Percentiles rank a stretch among this genome's conserved stretches.
Evolutionary conservation across 495 filamentous ascomycete genomes (phyloP).

Genomic region (Terfezia boudieri): DNA sequence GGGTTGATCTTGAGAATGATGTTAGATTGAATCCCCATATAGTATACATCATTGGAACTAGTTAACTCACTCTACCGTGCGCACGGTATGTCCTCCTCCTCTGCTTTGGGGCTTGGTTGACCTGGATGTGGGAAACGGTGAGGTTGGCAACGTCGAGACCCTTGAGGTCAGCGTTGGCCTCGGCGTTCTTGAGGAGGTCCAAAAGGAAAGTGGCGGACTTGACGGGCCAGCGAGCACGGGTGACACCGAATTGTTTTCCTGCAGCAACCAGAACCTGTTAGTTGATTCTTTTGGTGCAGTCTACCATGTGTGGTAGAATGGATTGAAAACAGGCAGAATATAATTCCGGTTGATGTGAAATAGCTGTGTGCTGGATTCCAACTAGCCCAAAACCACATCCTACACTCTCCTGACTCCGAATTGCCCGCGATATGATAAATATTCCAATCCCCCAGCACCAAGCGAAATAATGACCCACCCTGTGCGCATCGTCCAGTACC

Average conservation of each 20-base stretch:
- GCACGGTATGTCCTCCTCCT: constrained; percentile 95
- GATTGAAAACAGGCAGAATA: background rate
- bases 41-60: background rate
- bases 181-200: constrained; percentile 93
- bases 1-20: constrained; percentile 60
- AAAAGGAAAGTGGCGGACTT: constrained; percentile 98
- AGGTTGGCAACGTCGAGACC: constrained; percentile 94
- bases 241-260: constrained; percentile 98
- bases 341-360: background rate
- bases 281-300: background rate
- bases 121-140: constrained; percentile 97
- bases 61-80: constrained; percentile 82
- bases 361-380: background rate
- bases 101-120: constrained; percentile 99
- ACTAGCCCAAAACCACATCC: background rate
- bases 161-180: constrained; percentile 97
- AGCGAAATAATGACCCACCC: constrained; percentile 42
- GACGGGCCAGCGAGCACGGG: constrained; percentile 90
- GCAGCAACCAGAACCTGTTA: constrained; percentile 6
- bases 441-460: background rate
- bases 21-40: background rate
- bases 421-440: background rate
- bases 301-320: constrained; percentile 3
- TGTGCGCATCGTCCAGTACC: constrained; percentile 82
- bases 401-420: too few relatives aligned